Evolutionary conservation across 2,329 filamentous ascomycete species (phyloP), one percentile per base, ranked within the genome.

Genomic region (Trichoderma sp.): DNA sequence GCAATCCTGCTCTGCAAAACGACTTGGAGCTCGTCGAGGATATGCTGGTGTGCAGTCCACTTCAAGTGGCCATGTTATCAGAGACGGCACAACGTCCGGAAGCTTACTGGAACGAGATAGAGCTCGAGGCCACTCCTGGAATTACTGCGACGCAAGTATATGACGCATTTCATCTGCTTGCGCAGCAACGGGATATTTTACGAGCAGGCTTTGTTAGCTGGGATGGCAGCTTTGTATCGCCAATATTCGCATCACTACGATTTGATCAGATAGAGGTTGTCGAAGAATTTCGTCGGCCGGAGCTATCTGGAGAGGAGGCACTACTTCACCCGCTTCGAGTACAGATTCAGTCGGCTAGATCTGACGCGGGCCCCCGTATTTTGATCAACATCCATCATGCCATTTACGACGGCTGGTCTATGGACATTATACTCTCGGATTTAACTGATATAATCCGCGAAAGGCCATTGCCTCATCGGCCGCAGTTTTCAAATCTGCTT

Each of bases 351-450:
- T 78, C 79, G 14, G 38, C 69, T 8, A 21, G 78, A 21, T 24
- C 35, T 9, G 67, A 80, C 5, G 74, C 77, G 65, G 73, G 81
- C 3, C 79, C 81, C 38, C 78, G 85, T 9, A 67, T 82, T 4
- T 83, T 89, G 12, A 71, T 94, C 62, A 87, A 92, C 14, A 86
- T 97, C 0, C 95, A 97, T 81, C 95, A 98, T 83, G 91, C 94
- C 0, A 82, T 97, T 1, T 98, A 97, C 80, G 95, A 98, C 82
- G 95, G 95, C n/a, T 98, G 95, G 95, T 95, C 95, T 0, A 89
- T 95, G 80, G 93, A 98, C 69, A 86, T 96, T 35, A 83, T 97
- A 0, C 79, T 94, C 16, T 85, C 88, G 31, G 94, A 98, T 81
- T 84, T 97, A 5, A 86, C 89, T 4, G 80, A 79, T 0, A 78